Evolutionary conservation across 2,329 filamentous ascomycete species (phyloP).

Genomic region (Aphanocladium album): DNA sequence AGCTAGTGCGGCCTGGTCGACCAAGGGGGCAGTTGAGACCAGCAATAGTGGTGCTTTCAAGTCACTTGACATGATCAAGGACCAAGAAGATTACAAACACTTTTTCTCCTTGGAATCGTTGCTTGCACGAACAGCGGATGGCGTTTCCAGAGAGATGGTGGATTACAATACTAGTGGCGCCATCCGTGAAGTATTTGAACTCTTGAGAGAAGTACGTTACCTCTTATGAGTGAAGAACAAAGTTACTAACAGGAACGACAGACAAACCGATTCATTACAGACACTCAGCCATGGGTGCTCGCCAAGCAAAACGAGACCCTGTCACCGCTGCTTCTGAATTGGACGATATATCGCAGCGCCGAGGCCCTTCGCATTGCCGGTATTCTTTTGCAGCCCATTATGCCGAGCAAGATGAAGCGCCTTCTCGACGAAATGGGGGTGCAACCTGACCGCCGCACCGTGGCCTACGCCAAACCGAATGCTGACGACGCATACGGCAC

Average conservation of each 20-base stretch:
- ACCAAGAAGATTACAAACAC: not conserved
- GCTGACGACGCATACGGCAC: constrained; percentile 67
- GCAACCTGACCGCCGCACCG: constrained; percentile 51
- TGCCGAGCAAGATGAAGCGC: constrained; percentile 69
- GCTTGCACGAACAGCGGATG: constrained; percentile 17
- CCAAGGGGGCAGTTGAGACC: constrained; percentile 49
- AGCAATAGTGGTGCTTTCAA: constrained; percentile 25
- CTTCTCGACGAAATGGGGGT: constrained; percentile 79
- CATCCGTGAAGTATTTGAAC: constrained; percentile 57
- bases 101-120: constrained; percentile 24
- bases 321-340: constrained; percentile 41
- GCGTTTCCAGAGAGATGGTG: constrained; percentile 53
- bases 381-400: constrained; percentile 86
- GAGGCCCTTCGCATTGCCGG: constrained; percentile 75
- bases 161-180: constrained; percentile 60
- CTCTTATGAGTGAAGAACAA: not conserved
- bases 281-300: constrained; percentile 63
- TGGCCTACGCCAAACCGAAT: constrained; percentile 57
- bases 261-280: constrained; percentile 48
- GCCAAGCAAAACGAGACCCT: constrained; percentile 32
- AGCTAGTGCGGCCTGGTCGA: constrained; percentile 52
- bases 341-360: constrained; percentile 62
- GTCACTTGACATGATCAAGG: not conserved
- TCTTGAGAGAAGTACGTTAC: constrained; percentile 51
- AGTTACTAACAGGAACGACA: constrained; percentile 19